Conservation (phyloP, 2,329 filamentous ascomycete species). For the Thermomyces lanuginosus region DNA sequence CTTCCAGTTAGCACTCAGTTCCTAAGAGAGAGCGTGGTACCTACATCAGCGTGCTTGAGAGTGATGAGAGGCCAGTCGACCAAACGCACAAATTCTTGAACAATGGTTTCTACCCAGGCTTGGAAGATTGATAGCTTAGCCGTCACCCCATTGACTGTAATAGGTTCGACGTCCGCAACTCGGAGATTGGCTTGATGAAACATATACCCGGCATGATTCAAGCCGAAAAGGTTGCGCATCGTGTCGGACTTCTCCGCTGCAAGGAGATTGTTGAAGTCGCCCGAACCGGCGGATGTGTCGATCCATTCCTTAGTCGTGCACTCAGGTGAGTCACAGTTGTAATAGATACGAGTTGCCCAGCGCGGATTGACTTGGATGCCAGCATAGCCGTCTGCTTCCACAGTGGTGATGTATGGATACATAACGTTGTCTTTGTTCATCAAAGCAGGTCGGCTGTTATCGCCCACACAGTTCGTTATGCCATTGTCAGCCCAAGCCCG, state of each 20-base stretch:
- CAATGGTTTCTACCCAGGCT: conserved; percentile 40
- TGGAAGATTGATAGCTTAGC: conserved; percentile 38
- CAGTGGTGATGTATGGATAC: conserved; percentile 40
- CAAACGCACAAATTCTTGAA: conserved; percentile 39
- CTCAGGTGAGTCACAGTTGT: conserved; percentile 42
- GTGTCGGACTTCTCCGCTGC: conserved; percentile 36
- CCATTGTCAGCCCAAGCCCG: conserved; percentile 43
- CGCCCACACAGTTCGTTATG: conserved; percentile 45
- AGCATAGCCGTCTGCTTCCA: conserved; percentile 36
- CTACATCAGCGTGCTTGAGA: conserved; percentile 40
- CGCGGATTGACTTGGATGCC: conserved; percentile 43
- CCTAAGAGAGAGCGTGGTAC: conserved; percentile 1
- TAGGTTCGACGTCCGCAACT: conserved; percentile 31
- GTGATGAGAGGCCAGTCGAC: conserved; percentile 39
- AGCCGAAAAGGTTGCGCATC: conserved; percentile 39
- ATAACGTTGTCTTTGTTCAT: conserved; percentile 37
- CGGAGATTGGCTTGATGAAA: conserved; percentile 49
- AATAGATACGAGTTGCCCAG: conserved; percentile 48
- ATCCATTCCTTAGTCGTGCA: conserved; percentile 47
- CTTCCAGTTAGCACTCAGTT: neutral
- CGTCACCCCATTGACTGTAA: conserved; percentile 33
- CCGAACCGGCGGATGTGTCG: conserved; percentile 39
- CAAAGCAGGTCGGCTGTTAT: conserved; percentile 43
- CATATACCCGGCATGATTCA: conserved; percentile 43
- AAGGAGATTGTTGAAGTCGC: conserved; percentile 38